phyloP scores from a whole-genome alignment of 1,284 basidiomycete genomes.

The Athelia psychrophila region DNA sequence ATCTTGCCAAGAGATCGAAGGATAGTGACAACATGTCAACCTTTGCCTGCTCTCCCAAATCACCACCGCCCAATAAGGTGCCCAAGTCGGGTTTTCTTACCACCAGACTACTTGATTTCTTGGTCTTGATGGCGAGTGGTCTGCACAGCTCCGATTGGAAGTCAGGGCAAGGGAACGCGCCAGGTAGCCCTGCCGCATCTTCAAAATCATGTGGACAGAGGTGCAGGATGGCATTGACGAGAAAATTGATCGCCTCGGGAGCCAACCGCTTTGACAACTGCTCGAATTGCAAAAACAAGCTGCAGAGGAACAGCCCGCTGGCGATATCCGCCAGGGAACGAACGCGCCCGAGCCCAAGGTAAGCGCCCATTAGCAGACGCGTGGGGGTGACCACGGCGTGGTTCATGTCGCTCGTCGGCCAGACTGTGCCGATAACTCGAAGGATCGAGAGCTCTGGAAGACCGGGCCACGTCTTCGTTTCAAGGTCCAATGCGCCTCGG shows the following conservation, averaged over 20 bases:
- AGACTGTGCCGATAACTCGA: conserved; percentile 77
- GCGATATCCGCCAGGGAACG: conserved; percentile 75
- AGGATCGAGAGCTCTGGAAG: conserved; percentile 82
- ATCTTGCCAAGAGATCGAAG: conserved; percentile 63
- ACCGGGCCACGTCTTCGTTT: conserved; percentile 87
- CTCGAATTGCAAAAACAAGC: conserved; percentile 84
- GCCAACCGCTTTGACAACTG: conserved; percentile 81
- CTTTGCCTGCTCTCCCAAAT: conserved; percentile 58
- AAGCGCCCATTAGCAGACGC: conserved; percentile 87
- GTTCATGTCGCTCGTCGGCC: conserved; percentile 94
- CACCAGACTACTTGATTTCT: conserved; percentile 36
- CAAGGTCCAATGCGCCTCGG: conserved; percentile 60
- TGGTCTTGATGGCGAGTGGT: conserved; percentile 36
- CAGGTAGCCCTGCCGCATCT: conserved; percentile 49
- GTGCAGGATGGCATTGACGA: conserved; percentile 69
- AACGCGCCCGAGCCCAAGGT: conserved; percentile 84
- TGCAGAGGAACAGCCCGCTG: conserved; percentile 88
- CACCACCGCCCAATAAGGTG: conserved; percentile 33
- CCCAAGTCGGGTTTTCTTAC: conserved; percentile 47
- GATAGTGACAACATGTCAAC: conserved; percentile 62
- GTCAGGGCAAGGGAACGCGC: conserved; percentile 73
- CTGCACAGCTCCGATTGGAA: conserved; percentile 47
- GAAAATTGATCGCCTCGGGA: conserved; percentile 88
- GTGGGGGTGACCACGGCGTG: conserved; percentile 89
- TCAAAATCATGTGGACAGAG: conserved; percentile 65